These are phyloP conservation scores for Bacidia gigantensis DNA, from an alignment of 495 filamentous ascomycete species.

Conservation along the genomic window DNA sequence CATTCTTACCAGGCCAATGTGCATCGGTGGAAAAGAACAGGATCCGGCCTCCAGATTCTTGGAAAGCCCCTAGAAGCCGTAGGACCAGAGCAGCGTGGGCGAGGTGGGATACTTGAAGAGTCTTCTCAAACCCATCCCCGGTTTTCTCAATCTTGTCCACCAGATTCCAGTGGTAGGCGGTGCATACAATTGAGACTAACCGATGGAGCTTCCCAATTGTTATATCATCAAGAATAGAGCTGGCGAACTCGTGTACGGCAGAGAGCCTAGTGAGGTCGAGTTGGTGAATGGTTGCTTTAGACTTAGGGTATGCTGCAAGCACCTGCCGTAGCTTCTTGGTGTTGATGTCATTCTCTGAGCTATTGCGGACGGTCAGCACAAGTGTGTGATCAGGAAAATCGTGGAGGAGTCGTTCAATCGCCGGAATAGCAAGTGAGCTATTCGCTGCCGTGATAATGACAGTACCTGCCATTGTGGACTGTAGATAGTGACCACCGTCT, in stretches of 20 bases:
- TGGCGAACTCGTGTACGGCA: slow-evolving; percentile 27
- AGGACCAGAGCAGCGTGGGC: slow-evolving; percentile 31
- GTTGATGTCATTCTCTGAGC: slow-evolving; percentile 27
- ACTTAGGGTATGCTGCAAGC: slow-evolving; percentile 22
- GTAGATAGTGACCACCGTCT: not conserved
- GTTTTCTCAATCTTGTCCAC: slow-evolving; percentile 24
- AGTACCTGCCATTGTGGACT: slow-evolving; percentile 22
- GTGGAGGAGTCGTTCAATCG: slow-evolving; percentile 27
- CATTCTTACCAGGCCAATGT: slow-evolving; percentile 30
- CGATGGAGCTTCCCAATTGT: slow-evolving; percentile 22
- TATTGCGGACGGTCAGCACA: slow-evolving; percentile 31
- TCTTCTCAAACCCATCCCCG: slow-evolving; percentile 29
- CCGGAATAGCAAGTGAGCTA: slow-evolving; percentile 32
- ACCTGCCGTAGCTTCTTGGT: slow-evolving; percentile 27
- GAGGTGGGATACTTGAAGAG: slow-evolving; percentile 32
- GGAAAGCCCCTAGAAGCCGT: slow-evolving; percentile 30
- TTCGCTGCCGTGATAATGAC: slow-evolving; percentile 38
- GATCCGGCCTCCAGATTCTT: slow-evolving; percentile 23
- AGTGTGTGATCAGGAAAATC: slow-evolving; percentile 25
- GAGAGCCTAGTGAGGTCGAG: slow-evolving; percentile 30
- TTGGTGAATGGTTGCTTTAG: slow-evolving; percentile 25
- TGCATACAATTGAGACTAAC: slow-evolving; percentile 31
- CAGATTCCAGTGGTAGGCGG: slow-evolving; percentile 33
- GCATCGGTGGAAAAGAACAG: slow-evolving; percentile 30
- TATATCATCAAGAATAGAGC: slow-evolving; percentile 20